Evolutionary conservation across 83 land plant genomes (phyloP), one percentile per base, ranked within the genome.

Genomic region (Thuja plicata): DNA sequence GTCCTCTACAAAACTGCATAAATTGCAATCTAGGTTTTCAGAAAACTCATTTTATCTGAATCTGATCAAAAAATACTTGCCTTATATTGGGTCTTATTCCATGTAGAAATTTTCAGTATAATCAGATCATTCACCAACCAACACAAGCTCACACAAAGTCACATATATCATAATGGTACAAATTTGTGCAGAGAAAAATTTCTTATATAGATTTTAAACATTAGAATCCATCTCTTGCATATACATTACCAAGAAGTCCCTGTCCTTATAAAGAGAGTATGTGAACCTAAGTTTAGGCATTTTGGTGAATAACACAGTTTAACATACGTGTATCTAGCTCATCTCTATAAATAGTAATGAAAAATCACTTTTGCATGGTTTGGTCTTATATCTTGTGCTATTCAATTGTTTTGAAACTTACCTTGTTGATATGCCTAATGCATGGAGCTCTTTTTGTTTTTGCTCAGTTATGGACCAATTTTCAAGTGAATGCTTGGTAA

Each of bases 401-500:
- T 77, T 77, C 9, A 37, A 78, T 78, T 35, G 10, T 21, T 41
- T 43, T 45, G 52, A 45, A 45, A 9, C 11, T 81, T 41, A 43
- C 30, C 10, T 41, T 11, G 32, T 81, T 81, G 50, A 27, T 81
- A 43, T 16, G 21, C 40, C 24, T 32, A 77, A 38, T 78, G 82
- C 41, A 78, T 38, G 15, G 5, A 78, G 24, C 24, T 62, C 4
- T 62, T n/a, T n/a, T 40, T 41, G 40, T 41, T 40, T 27, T 16
- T 2, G 45, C 9, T 41, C 11, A 41, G 19, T 21, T 81, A 81
- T 81, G n/a, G 48, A 81, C 41, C 12, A 81, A 40, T 41, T 81
- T 41, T 81, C 50, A 41, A 38, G 32, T 81, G 84, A 74, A 74
- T 81, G 48, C 84, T 81, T 81, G 30, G 50, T 81, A 45, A 43